Evolutionary conservation across 352 stramenopile species (phyloP).

Genomic region (Thraustotheca clavata): DNA sequence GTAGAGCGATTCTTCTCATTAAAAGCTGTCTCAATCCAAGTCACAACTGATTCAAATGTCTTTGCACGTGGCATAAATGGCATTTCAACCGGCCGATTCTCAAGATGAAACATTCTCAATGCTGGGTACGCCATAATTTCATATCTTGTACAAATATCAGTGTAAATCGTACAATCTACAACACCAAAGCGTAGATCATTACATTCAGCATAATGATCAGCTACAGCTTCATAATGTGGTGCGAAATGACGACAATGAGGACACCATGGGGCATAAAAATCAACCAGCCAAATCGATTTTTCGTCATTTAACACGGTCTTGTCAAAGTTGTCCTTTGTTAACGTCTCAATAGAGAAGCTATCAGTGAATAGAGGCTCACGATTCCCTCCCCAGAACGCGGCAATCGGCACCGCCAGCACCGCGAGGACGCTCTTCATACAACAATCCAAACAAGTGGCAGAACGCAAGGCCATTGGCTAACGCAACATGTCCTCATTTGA

Average conservation of each 20-base stretch:
- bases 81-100: slow-evolving; percentile 29
- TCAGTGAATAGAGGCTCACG: too few relatives aligned
- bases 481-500: too few relatives aligned
- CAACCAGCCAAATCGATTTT: slow-evolving; percentile 77
- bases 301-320: too few relatives aligned
- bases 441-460: too few relatives aligned
- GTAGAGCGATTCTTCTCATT: slow-evolving; percentile 42
- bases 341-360: too few relatives aligned
- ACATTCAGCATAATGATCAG: slow-evolving; percentile 50
- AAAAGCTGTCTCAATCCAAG: slow-evolving; percentile 54
- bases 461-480: too few relatives aligned
- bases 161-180: slow-evolving; percentile 63
- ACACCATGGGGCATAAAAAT: slow-evolving; percentile 84
- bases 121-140: slow-evolving; percentile 52
- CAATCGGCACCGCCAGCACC: too few relatives aligned
- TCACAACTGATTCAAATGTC: slow-evolving; percentile 37
- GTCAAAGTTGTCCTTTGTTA: too few relatives aligned
- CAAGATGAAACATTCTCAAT: slow-evolving; percentile 65
- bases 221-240: slow-evolving; percentile 59
- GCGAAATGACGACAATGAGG: slow-evolving; percentile 73
- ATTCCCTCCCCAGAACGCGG: too few relatives aligned
- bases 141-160: slow-evolving; percentile 48
- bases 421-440: too few relatives aligned
- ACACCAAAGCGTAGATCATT: slow-evolving; percentile 52
- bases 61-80: slow-evolving; percentile 27